Evolutionary conservation across 2,329 filamentous ascomycete genomes (phyloP).

Genomic region (Dactylellina parvicollis): DNA sequence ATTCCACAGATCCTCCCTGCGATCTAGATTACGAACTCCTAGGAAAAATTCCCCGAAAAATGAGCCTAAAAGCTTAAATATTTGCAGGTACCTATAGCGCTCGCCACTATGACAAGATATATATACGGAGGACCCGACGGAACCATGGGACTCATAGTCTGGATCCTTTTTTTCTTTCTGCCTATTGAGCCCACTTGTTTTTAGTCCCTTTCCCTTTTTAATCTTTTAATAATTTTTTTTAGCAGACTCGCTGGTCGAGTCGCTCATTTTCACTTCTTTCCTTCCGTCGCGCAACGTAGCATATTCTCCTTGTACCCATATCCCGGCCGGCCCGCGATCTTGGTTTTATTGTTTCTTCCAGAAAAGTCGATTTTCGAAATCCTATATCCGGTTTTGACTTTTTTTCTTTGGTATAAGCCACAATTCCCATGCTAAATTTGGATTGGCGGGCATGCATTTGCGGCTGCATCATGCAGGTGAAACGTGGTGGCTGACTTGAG

Average conservation of each 20-base stretch:
- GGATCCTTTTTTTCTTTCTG: not conserved
- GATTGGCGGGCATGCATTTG: not conserved
- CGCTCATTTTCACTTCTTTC: not conserved
- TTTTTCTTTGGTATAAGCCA: not conserved
- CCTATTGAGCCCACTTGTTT: not conserved
- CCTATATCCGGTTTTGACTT: not conserved
- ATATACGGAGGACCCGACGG: not conserved
- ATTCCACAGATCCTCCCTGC: not conserved
- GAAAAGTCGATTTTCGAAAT: not conserved
- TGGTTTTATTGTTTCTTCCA: not conserved
- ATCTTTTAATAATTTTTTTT: not conserved
- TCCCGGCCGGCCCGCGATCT: not conserved
- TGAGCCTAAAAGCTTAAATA: not conserved
- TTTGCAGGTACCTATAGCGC: not conserved
- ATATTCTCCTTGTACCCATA: not conserved
- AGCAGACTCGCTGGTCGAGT: constrained; percentile 8
- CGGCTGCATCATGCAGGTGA: not conserved
- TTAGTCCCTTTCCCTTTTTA: not conserved
- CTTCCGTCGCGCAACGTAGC: constrained; percentile 3
- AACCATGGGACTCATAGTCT: not conserved
- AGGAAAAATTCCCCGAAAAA: not conserved
- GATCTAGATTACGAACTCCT: not conserved
- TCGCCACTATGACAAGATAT: not conserved
- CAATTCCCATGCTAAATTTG: not conserved
- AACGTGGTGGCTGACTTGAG: not conserved